A percentile compares a stretch with the other conserved stretches of the same genome.
These are phyloP conservation scores for Leucosporidium scottii DNA, from an alignment of 768 basidiomycete genomes.

Conservation along the genomic window DNA sequence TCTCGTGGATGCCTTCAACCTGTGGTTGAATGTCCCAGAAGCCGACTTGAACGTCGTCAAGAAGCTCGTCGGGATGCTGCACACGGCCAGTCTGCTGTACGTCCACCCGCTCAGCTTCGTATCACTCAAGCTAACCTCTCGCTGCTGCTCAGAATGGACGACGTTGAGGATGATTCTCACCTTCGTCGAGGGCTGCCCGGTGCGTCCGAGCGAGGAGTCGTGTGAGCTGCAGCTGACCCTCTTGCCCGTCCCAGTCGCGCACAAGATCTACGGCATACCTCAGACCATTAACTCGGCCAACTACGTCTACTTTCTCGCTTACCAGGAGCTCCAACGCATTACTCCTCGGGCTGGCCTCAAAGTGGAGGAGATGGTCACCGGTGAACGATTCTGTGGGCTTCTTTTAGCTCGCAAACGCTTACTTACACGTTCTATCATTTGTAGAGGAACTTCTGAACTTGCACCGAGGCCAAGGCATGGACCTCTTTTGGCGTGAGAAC, in stretches of 20 bases:
- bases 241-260: conserved; percentile 55
- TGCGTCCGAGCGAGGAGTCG: conserved; percentile 35
- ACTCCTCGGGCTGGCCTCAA: conserved; percentile 16
- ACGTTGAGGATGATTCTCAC: conserved; percentile 44
- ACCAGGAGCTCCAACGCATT: conserved; percentile 57
- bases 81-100: conserved; percentile 86
- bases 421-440: not conserved
- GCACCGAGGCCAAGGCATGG: conserved; percentile 90
- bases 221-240: not conserved
- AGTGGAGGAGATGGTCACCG: conserved; percentile 66
- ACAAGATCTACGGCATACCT: conserved; percentile 92
- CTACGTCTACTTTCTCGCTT: conserved; percentile 92
- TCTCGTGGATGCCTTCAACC: conserved; percentile 86
- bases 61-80: conserved; percentile 83
- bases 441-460: conserved; percentile 68
- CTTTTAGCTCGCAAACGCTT: conserved; percentile 31
- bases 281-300: conserved; percentile 97
- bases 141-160: conserved; percentile 35
- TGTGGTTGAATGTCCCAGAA: conserved; percentile 75
- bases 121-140: not conserved
- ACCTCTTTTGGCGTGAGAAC: conserved; percentile 89
- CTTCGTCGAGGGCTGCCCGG: conserved; percentile 67
- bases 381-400: conserved; percentile 43
- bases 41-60: conserved; percentile 66
- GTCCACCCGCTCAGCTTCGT: not conserved